These are phyloP conservation scores for Dioszegia aurantiaca DNA, from an alignment of 768 basidiomycete species.

Conservation along the genomic window DNA sequence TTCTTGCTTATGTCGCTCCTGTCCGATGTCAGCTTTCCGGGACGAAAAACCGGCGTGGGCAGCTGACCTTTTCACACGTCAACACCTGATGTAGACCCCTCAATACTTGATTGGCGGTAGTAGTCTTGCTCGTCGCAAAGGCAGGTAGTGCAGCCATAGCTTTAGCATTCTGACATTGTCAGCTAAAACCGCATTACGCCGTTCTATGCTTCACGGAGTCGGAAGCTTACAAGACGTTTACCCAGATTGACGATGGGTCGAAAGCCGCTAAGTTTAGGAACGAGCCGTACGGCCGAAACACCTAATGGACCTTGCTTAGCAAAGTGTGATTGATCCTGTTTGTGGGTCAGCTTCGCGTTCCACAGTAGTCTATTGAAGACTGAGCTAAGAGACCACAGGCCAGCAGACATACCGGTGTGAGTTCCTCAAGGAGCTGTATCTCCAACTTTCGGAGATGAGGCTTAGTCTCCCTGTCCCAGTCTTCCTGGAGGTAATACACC, in stretches of 20 bases:
- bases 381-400: not conserved
- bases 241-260: constrained; percentile 86
- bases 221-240: constrained; percentile 28
- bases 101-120: constrained; percentile 81
- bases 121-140: constrained; percentile 17
- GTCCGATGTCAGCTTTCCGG: not conserved
- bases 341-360: constrained; percentile 6
- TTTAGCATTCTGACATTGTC: not conserved
- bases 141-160: not conserved
- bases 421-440: constrained; percentile 65
- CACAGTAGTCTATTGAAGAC: not conserved
- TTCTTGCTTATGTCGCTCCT: constrained; percentile 65
- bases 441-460: constrained; percentile 78
- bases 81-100: constrained; percentile 81
- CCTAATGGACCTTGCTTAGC: constrained; percentile 39
- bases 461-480: constrained; percentile 78
- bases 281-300: constrained; percentile 58
- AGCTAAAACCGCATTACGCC: no score
- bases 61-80: constrained; percentile 74
- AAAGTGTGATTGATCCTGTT: constrained; percentile 25
- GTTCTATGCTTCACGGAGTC: not conserved
- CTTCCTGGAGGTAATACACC: constrained; percentile 89
- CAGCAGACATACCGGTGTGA: constrained; percentile 62
- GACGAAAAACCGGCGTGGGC: not conserved
- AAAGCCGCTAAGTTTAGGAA: constrained; percentile 88